Evolutionary conservation across 169 alveolate genomes (phyloP).

Genomic region (Cryptosporidium tyzzeri): DNA sequence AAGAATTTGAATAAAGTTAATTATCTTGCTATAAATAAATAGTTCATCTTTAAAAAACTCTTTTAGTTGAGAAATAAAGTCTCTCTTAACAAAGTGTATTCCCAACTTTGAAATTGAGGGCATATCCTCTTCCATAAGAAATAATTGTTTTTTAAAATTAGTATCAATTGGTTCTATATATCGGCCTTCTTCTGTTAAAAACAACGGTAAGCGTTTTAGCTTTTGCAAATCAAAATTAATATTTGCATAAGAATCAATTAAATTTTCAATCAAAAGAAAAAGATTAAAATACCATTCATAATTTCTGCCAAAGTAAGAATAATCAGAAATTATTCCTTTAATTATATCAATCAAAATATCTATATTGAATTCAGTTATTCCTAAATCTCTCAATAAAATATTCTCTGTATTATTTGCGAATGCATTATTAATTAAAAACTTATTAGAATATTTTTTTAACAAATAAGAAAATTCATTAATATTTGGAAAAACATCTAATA

Average conservation of each 20-base stretch:
- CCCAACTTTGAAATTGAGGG: constrained; percentile 7
- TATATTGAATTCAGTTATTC: constrained; percentile 27
- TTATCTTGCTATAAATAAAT: constrained; percentile 17
- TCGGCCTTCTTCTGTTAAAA: constrained; percentile 38
- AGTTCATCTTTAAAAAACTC: not conserved
- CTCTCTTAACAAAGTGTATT: constrained; percentile 37
- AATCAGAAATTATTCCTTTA: constrained; percentile 45
- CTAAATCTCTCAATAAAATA: constrained; percentile 12
- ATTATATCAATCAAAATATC: constrained; percentile 23
- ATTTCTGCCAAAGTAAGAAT: constrained; percentile 54
- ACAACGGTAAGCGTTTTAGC: constrained; percentile 17
- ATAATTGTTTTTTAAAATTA: constrained; percentile 30
- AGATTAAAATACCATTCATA: constrained; percentile 42
- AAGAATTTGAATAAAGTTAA: constrained; percentile 13
- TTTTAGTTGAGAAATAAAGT: constrained; percentile 12
- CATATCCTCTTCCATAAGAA: constrained; percentile 6
- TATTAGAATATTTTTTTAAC: constrained; percentile 27
- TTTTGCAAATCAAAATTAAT: not conserved
- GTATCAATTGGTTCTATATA: constrained; percentile 17
- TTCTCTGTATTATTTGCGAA: not conserved
- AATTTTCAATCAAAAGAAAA: constrained; percentile 16
- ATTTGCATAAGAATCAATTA: not conserved
- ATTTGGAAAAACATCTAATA: constrained; percentile 29
- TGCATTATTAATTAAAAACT: not conserved
- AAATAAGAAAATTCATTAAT: constrained; percentile 43